Evolutionary conservation across 139 green algal species (phyloP).

Genomic region (Chlamydomonas sp.): DNA sequence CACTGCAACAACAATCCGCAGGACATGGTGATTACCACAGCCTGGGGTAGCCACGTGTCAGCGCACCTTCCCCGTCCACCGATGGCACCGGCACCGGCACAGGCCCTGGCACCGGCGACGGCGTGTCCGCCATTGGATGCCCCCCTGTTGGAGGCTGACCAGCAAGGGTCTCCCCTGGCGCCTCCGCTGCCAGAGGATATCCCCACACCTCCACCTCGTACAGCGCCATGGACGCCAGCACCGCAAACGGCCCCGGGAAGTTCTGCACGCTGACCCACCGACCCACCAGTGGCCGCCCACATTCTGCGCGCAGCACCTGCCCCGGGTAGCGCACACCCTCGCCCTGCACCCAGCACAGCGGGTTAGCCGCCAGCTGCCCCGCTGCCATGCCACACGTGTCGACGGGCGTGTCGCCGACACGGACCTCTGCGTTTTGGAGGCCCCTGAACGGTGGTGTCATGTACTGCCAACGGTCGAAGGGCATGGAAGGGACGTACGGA

Average conservation of each 20-base stretch:
- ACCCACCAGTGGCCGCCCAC: neutral
- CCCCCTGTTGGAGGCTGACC: neutral
- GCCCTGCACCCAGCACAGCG: neutral
- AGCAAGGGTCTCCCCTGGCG: too few relatives aligned
- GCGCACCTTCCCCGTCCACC: too few relatives aligned
- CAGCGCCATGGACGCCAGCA: neutral
- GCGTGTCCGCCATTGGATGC: too few relatives aligned
- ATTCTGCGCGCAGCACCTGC: neutral
- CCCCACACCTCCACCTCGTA: neutral
- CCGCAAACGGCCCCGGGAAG: too few relatives aligned
- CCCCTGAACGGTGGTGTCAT: neutral
- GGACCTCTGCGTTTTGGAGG: neutral
- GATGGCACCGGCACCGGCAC: too few relatives aligned
- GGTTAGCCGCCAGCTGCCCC: neutral
- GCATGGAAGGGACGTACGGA: too few relatives aligned
- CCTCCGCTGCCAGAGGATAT: neutral
- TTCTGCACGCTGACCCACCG: neutral
- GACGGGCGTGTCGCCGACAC: neutral
- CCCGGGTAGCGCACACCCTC: neutral
- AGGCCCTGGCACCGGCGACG: too few relatives aligned
- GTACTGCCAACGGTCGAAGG: too few relatives aligned
- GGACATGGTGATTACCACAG: too few relatives aligned
- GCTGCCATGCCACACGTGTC: neutral
- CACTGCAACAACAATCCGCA: too few relatives aligned
- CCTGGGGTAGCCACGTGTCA: too few relatives aligned